Base-by-base conservation (phyloP, 306 rosid genomes). In the Canavalia ensiformis region DNA sequence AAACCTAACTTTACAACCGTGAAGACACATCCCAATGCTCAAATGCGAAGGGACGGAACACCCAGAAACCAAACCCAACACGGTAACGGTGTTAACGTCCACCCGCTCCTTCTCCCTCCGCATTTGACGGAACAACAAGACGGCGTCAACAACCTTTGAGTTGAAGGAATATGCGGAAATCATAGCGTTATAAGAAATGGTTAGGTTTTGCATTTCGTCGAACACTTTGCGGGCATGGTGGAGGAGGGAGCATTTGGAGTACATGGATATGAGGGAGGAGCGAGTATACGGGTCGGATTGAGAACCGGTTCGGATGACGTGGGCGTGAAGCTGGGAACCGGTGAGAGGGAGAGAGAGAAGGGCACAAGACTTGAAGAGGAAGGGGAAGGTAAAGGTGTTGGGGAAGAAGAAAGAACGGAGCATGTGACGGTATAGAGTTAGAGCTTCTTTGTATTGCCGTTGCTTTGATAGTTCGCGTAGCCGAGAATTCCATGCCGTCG, bases 341-440 rank as follows among this genome's bases (percentile, higher is more conserved):
- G 87, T 78, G 13, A 86, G 49, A 54, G 94, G 90, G 37, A 89
- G 88, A 2, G 90, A 83, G 66, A 92, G 92, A 29, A 88, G 75
- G 44, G 97, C 97, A 64, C 94, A 93, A 6, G 95, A 93, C 72
- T 95, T 95, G 94, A 95, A 90, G 57, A 85, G 90, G 57, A 91
- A 89, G 2, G 99, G 97, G 80, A 92, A 95, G 3, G 97, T 90
- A 88, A 91, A 95, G 56, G 91, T 82, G 84, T 90, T 83, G 70
- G 97, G 97, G 37, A 82, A 74, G 77, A 78, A 85, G 13, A 91
- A 94, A 55, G 81, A 87, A 5, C 95, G 93, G 81, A 95, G 97
- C 90, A 93, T 93, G 76, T 89, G 84, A 75, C 88, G 88, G 77
- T 90, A 95, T 11, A 93, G 89, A 46, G 80, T 74, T 52, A 93